Conservation (phyloP, 2,329 filamentous ascomycete species). For the Aspergillus chevalieri region DNA sequence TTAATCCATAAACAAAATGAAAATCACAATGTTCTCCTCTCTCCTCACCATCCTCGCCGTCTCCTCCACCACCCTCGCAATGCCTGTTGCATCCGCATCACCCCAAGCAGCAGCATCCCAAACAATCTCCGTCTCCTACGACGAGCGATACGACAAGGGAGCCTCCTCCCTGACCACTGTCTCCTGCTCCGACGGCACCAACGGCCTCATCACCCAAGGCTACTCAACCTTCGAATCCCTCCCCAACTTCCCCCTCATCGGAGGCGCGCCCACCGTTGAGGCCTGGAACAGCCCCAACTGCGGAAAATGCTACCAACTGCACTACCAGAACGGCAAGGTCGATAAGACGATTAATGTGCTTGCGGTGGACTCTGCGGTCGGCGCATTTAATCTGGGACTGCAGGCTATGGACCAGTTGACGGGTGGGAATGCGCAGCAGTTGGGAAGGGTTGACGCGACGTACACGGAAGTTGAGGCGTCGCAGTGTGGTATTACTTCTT, state of each 20-base stretch:
- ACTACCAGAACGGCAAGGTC: conserved; percentile 37
- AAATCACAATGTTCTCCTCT: conserved; percentile 13
- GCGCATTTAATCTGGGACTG: conserved; percentile 47
- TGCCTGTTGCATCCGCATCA: conserved; percentile 9
- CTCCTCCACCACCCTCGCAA: conserved; percentile 19
- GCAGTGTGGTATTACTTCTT: conserved; percentile 4
- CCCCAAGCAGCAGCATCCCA: conserved; percentile 5
- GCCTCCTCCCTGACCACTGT: conserved; percentile 51
- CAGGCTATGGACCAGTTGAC: conserved; percentile 47
- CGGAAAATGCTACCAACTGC: conserved; percentile 48
- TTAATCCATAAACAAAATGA: conserved; percentile 17
- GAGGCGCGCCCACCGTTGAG: conserved; percentile 43
- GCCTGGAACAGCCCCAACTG: conserved; percentile 46
- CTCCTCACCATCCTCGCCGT: conserved; percentile 16
- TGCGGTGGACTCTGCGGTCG: conserved; percentile 42
- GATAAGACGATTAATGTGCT: conserved; percentile 42
- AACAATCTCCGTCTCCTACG: conserved; percentile 58
- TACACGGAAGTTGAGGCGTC: conserved; percentile 19
- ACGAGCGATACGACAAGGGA: conserved; percentile 62
- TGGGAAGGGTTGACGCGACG: conserved; percentile 37
- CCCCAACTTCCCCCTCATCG: conserved; percentile 45
- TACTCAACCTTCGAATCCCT: conserved; percentile 39
- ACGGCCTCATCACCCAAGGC: conserved; percentile 28
- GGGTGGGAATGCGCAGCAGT: conserved; percentile 35
- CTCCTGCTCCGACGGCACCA: conserved; percentile 31